Evolutionary conservation across 1,139 yeast species (phyloP).

Genomic region (Williopsis jadinii): DNA sequence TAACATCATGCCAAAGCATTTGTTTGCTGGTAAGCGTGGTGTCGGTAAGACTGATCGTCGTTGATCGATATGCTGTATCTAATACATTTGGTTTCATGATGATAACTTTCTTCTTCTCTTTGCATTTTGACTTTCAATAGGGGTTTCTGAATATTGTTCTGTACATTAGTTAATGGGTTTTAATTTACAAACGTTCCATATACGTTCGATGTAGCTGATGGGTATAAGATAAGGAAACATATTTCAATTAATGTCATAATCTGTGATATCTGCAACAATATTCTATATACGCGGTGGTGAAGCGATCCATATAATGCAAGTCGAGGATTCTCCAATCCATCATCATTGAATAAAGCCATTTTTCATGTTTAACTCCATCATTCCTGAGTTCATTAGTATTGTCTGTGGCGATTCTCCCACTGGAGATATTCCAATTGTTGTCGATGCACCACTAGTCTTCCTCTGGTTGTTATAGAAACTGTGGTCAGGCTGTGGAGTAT

Average conservation of each 20-base stretch:
- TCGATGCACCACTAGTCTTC: neutral
- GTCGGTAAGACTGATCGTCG: conserved; percentile 72
- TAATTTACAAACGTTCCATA: too few species aligned
- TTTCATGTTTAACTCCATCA: conserved; percentile 12
- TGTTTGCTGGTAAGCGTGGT: conserved; percentile 95
- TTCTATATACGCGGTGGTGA: too few species aligned
- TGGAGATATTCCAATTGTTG: neutral
- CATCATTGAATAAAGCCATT: too few species aligned
- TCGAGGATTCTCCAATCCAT: too few species aligned
- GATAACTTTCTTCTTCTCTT: conserved; percentile 2
- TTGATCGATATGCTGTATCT: conserved; percentile 15
- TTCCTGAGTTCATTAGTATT: conserved; percentile 13
- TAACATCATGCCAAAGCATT: conserved; percentile 84
- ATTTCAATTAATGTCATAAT: too few species aligned
- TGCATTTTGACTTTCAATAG: neutral
- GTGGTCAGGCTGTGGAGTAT: too few species aligned
- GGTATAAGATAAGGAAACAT: too few species aligned
- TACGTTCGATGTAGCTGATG: too few species aligned
- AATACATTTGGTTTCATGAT: conserved; percentile 1
- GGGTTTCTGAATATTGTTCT: neutral
- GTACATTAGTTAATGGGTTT: neutral
- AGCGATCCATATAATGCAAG: too few species aligned
- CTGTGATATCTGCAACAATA: too few species aligned
- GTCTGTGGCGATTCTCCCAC: conserved; percentile 1
- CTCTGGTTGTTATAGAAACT: too few species aligned